These are phyloP conservation scores for Trypanosoma cruzi DNA, from an alignment of 208 protist genomes.

Conservation along the genomic window DNA sequence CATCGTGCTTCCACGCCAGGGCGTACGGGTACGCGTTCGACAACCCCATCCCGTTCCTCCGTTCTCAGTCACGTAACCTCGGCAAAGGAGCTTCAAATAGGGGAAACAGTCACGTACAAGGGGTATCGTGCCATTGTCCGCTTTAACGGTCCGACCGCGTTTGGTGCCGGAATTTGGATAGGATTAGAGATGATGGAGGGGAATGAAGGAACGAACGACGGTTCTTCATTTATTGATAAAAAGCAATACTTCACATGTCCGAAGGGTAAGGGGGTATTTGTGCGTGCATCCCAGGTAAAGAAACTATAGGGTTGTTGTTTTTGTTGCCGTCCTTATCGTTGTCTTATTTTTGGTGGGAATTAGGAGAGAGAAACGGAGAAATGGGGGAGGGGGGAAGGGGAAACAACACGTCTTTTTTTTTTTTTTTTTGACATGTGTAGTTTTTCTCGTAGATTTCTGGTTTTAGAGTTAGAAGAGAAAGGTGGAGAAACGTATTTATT, in stretches of 20 bases:
- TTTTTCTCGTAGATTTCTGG: constrained; percentile 19
- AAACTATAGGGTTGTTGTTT: constrained; percentile 30
- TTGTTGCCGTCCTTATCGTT: neutral
- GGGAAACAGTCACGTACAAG: constrained; percentile 86
- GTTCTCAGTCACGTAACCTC: constrained; percentile 39
- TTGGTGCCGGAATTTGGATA: constrained; percentile 87
- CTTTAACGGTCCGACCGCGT: constrained; percentile 83
- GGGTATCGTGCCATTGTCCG: constrained; percentile 80
- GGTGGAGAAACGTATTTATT: too few species aligned
- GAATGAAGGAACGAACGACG: constrained; percentile 90
- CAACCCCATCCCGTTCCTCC: constrained; percentile 26
- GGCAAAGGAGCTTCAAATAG: constrained; percentile 72
- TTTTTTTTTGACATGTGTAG: constrained; percentile 15
- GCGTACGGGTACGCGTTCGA: constrained; percentile 19
- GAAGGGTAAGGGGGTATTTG: constrained; percentile 90
- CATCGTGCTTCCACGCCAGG: constrained; percentile 21
- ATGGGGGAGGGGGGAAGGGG: too few species aligned
- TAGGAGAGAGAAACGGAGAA: constrained; percentile 8
- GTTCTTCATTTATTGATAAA: constrained; percentile 92
- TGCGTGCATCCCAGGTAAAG: constrained; percentile 88
- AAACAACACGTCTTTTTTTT: constrained; percentile 5
- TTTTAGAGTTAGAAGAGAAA: constrained; percentile 25
- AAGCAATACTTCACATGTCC: constrained; percentile 91
- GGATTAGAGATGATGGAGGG: constrained; percentile 92
- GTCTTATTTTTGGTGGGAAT: neutral